Conservation (phyloP, 345 rosid genomes). For the Salix caprea region DNA sequence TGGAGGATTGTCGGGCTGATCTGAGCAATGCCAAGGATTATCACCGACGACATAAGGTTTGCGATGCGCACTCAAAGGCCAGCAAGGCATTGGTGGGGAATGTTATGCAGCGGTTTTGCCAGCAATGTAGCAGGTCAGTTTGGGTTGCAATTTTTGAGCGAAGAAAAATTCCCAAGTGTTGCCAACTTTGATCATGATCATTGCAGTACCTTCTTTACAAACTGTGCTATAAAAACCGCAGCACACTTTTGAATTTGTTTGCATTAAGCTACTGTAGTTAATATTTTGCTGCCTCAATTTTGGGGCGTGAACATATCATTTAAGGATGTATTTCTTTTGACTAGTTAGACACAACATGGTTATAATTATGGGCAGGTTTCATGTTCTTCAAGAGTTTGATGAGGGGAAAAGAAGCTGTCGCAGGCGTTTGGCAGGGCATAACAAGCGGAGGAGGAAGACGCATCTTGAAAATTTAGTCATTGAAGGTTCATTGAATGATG, state of each 20-base stretch:
- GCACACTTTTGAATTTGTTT: not conserved
- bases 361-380: conserved; percentile 59
- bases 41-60: conserved; percentile 31
- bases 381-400: conserved; percentile 92
- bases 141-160: not conserved
- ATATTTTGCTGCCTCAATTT: not conserved
- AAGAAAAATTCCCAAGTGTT: not conserved
- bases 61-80: conserved; percentile 29
- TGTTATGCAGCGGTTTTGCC: conserved; percentile 28
- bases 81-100: conserved; percentile 19
- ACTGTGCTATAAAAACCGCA: not conserved
- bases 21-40: conserved; percentile 27
- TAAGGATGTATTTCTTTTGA: not conserved
- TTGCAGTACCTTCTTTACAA: not conserved
- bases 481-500: conserved; percentile 57
- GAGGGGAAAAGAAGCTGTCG: conserved; percentile 99
- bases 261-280: not conserved
- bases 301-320: not conserved
- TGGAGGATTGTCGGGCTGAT: conserved; percentile 31
- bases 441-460: conserved; percentile 94
- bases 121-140: conserved; percentile 36
- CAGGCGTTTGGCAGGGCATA: conserved; percentile 97
- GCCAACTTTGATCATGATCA: not conserved
- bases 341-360: conserved; percentile 32
- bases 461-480: conserved; percentile 61